A percentile compares a stretch with the other conserved stretches of the same genome.
These are phyloP conservation scores for Botrytis fabae DNA, from an alignment of 2,329 filamentous ascomycete genomes.

Conservation along the genomic window DNA sequence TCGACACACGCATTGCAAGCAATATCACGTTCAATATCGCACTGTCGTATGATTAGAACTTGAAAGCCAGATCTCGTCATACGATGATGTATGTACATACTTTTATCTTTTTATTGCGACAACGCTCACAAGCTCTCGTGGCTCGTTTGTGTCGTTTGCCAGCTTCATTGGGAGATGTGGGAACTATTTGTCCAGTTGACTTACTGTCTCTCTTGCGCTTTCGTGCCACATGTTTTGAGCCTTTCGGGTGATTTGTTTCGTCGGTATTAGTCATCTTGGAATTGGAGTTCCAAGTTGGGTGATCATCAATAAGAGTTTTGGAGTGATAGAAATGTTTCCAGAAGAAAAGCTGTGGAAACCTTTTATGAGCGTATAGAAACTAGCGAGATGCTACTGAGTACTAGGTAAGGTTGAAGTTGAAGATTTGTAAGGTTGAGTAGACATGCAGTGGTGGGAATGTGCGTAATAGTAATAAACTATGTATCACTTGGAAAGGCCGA, in stretches of 20 bases:
- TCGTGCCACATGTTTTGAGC: not conserved
- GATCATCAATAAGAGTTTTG: not conserved
- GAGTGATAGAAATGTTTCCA: not conserved
- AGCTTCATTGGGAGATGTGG: conserved; percentile 1
- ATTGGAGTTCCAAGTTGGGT: not conserved
- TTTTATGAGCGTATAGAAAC: not conserved
- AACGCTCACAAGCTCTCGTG: conserved; percentile 17
- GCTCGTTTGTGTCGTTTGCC: conserved; percentile 9
- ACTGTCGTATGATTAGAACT: conserved; percentile 8
- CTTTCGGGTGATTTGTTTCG: not conserved
- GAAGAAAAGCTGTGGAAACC: not conserved
- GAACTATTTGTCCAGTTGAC: not conserved
- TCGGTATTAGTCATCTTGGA: not conserved
- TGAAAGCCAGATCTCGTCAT: not conserved
- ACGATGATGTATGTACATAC: not conserved
- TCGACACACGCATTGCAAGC: conserved; percentile 19
- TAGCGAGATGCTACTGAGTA: not conserved
- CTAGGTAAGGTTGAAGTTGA: not conserved
- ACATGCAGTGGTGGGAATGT: not conserved
- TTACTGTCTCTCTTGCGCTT: conserved; percentile 15
- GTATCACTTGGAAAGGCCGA: conserved; percentile 8
- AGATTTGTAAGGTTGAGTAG: not conserved
- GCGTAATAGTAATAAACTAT: not conserved
- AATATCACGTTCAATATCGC: conserved; percentile 10
- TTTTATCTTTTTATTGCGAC: conserved; percentile 20